A percentile compares a stretch with the other conserved stretches of the same genome.
phyloP scores from a whole-genome alignment of 2,329 filamentous ascomycete species.

The Trichoderma harzianum region DNA sequence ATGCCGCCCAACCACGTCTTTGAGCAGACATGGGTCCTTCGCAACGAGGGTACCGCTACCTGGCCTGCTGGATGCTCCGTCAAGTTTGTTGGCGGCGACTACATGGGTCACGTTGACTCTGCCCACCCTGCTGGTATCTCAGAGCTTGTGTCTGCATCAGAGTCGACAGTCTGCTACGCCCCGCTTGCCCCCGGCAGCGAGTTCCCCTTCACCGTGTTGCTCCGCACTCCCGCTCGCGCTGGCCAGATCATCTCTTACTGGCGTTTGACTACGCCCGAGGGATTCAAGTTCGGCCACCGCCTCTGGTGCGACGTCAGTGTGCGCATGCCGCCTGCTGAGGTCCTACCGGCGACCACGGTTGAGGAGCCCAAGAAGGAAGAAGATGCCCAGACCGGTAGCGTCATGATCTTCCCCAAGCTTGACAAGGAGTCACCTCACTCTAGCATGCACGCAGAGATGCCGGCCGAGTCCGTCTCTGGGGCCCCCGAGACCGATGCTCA shows the following conservation, averaged over 20 bases:
- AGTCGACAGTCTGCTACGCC: conserved; percentile 73
- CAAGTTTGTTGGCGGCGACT: conserved; percentile 88
- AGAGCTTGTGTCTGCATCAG: conserved; percentile 73
- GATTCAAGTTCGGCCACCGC: conserved; percentile 83
- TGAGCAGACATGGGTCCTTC: conserved; percentile 86
- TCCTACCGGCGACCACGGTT: conserved; percentile 26
- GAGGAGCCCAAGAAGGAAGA: conserved; percentile 32
- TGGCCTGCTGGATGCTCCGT: conserved; percentile 92
- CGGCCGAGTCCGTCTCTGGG: conserved; percentile 35
- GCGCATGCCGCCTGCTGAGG: conserved; percentile 34
- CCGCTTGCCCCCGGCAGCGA: conserved; percentile 70
- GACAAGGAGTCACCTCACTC: conserved; percentile 87
- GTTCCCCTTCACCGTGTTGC: conserved; percentile 75
- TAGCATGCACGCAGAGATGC: conserved; percentile 67
- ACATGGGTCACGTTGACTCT: conserved; percentile 89
- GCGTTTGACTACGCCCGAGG: conserved; percentile 81
- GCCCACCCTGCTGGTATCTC: conserved; percentile 73
- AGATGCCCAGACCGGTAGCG: conserved; percentile 45
- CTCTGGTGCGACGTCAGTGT: conserved; percentile 93
- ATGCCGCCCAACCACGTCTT: conserved; percentile 71
- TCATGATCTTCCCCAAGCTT: conserved; percentile 95
- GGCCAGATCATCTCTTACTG: conserved; percentile 93
- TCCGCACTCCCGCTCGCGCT: conserved; percentile 73
- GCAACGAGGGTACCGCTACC: conserved; percentile 71
- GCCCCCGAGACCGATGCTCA: conserved; percentile 21